Evolutionary conservation across 306 rosid species (phyloP), one percentile per base, ranked within the genome.

Genomic region (Datisca glomerata): DNA sequence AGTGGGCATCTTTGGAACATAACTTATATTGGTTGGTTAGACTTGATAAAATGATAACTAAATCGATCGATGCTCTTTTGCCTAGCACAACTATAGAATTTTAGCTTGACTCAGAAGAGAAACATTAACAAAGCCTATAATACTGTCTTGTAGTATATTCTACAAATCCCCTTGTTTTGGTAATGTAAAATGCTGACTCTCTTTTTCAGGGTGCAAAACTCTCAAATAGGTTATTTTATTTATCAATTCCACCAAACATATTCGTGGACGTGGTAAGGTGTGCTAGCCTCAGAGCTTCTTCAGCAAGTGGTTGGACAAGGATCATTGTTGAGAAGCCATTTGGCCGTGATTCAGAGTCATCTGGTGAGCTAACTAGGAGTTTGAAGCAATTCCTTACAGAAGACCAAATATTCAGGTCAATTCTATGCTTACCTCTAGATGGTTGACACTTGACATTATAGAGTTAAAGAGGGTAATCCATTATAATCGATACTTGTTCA

Each of bases 261-360:
- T 89, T 89, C 48, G 84, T 89, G 46, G 91, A 89, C 47, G 95
- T 46, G 38, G 98, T 78, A 46, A 75, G 65, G 67, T 74, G 81
- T 41, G 91, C 95, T 46, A 89, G 91, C 58, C 80, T 60, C 16
- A 59, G 60, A 48, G 93, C 95, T 50, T 89, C 95, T 65, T 89
- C 95, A 12, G 59, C 21, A 53, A 71, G 53, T 51, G 95, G 98
- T 43, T 89, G 98, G 98, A 89, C 93, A 10, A 77, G 98, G 67
- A 82, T 89, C 37, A 89, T 89, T 66, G 93, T 83, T 6, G 98
- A 89, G 64, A 89, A 89, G 79, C 98, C 98, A 40, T 89, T 89
- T 61, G 98, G 98, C 12, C 86, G 84, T 29, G 91, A 89, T 55
- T 72, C 74, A 4, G 81, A 80, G 49, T 77, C 98, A 28, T 89